These are phyloP conservation scores for Straminergon stramineum DNA, from an alignment of 225 moss, liverwort and hornwort genomes.

Conservation along the genomic window DNA sequence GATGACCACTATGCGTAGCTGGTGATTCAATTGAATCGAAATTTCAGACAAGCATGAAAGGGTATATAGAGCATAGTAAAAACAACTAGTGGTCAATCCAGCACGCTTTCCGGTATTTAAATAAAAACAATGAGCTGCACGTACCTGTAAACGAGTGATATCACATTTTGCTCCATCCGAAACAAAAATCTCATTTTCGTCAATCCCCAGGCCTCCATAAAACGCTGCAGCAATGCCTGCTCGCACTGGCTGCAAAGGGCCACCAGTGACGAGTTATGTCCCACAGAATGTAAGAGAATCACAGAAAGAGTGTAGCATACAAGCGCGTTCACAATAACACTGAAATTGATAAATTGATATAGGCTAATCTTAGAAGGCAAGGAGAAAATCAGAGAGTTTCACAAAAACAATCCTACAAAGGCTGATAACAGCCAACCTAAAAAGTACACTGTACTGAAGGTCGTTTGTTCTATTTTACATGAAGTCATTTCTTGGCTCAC, in stretches of 20 bases:
- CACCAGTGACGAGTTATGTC: background rate
- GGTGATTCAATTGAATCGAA: background rate
- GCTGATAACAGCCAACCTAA: background rate
- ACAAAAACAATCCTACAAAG: background rate
- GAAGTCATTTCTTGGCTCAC: conserved; percentile 8
- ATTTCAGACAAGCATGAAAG: background rate
- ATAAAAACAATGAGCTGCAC: background rate
- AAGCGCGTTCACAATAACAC: background rate
- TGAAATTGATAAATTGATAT: background rate
- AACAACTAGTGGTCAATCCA: background rate
- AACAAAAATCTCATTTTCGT: conserved; percentile 83
- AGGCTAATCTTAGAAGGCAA: background rate
- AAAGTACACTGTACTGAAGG: background rate
- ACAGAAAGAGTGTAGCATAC: background rate
- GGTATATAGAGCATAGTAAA: background rate
- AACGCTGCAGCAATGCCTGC: conserved; percentile 62
- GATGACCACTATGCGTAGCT: background rate
- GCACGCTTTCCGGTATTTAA: background rate
- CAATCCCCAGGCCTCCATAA: conserved; percentile 58
- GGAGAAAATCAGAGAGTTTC: background rate
- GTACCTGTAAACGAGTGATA: conserved; percentile 82
- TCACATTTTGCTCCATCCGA: conserved; percentile 99
- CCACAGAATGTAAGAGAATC: background rate
- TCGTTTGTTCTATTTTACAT: background rate
- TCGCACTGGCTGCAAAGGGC: conserved; percentile 61